Evolutionary conservation across 2,329 filamentous ascomycete genomes (phyloP).

Genomic region (Aspergillus sojae): DNA sequence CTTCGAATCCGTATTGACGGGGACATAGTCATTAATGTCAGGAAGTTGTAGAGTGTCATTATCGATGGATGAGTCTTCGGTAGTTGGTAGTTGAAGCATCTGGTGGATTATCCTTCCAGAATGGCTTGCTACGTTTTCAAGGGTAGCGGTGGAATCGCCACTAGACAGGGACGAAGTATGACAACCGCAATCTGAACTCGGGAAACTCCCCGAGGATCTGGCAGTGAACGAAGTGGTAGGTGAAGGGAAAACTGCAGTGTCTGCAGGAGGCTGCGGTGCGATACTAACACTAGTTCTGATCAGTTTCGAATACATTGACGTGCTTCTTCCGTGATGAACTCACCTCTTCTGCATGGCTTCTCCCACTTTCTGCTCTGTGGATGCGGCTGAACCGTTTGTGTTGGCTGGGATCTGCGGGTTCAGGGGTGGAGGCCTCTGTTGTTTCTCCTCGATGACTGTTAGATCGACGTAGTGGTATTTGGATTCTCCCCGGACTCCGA

Average conservation of each 20-base stretch:
- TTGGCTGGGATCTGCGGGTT: conserved; percentile 29
- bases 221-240: conserved; percentile 42
- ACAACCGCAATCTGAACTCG: conserved; percentile 32
- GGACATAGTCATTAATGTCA: conserved; percentile 80
- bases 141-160: conserved; percentile 35
- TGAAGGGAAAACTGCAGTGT: conserved; percentile 44
- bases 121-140: conserved; percentile 41
- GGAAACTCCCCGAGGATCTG: conserved; percentile 28
- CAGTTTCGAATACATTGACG: conserved; percentile 10
- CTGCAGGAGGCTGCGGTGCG: conserved; percentile 36
- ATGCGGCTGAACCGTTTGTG: conserved; percentile 19
- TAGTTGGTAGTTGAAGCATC: conserved; percentile 42
- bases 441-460: conserved; percentile 50
- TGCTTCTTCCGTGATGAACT: conserved; percentile 6
- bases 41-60: conserved; percentile 78
- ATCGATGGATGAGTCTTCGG: conserved; percentile 51
- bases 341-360: conserved; percentile 37
- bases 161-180: conserved; percentile 30
- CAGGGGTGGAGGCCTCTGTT: conserved; percentile 34
- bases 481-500: conserved; percentile 93
- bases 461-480: conserved; percentile 86
- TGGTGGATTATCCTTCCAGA: conserved; percentile 43
- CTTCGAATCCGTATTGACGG: conserved; percentile 79
- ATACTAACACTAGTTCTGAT: conserved; percentile 29
- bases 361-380: conserved; percentile 26